Conservation (phyloP, 2,329 filamentous ascomycete species). For the Cadophora luteo-olivacea region DNA sequence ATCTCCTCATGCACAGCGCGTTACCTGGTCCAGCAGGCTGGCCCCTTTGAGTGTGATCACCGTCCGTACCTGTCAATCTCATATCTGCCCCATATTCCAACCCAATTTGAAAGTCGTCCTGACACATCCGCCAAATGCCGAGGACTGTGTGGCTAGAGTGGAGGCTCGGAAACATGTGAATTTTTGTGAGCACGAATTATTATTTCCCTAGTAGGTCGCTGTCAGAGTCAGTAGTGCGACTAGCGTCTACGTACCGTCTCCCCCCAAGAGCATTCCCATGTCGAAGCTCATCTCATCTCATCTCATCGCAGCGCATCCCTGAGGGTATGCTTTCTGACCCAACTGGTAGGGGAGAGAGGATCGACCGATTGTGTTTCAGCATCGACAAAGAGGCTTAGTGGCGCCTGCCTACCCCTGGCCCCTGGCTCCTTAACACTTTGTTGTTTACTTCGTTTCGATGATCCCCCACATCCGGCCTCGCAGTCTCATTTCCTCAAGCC, state of each 20-base stretch:
- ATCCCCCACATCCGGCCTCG: slow-evolving; percentile 24
- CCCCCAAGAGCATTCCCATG: slow-evolving; percentile 1
- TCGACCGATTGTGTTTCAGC: slow-evolving; percentile 25
- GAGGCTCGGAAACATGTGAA: neutral
- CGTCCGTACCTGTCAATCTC: slow-evolving; percentile 18
- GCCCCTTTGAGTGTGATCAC: slow-evolving; percentile 1
- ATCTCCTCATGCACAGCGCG: slow-evolving; percentile 15
- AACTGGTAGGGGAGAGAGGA: neutral
- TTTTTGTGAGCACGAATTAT: neutral
- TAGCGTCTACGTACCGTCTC: neutral
- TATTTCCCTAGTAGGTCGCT: neutral
- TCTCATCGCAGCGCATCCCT: slow-evolving; percentile 10
- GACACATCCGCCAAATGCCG: slow-evolving; percentile 1
- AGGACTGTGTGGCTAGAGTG: neutral
- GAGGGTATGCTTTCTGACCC: neutral
- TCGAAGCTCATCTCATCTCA: slow-evolving; percentile 20
- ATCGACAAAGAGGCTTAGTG: slow-evolving; percentile 9
- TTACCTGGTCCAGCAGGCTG: slow-evolving; percentile 7
- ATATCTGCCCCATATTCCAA: slow-evolving; percentile 5
- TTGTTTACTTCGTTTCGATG: slow-evolving; percentile 13
- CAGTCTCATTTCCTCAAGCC: slow-evolving; percentile 2
- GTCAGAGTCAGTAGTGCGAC: neutral
- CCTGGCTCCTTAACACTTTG: neutral
- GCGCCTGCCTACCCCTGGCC: neutral
- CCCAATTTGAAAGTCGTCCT: neutral